Evolutionary conservation across 164 flowering plant species (phyloP).

Genomic region (Piper longum): DNA sequence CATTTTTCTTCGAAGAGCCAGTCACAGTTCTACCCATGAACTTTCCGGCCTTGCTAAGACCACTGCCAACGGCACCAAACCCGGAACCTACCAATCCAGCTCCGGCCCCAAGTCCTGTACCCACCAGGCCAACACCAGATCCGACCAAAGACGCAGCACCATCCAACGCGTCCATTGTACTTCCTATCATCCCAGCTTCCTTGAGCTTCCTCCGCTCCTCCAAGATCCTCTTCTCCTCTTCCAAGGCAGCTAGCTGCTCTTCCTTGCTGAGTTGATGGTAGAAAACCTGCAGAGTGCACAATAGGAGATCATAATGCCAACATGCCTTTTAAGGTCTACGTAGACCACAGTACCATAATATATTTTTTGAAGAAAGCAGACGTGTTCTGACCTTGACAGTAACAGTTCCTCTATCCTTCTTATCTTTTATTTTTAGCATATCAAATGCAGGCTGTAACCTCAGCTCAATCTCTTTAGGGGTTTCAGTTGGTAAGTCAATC

Average conservation of each 20-base stretch:
- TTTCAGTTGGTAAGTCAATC: conserved; percentile 47
- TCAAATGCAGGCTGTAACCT: conserved; percentile 70
- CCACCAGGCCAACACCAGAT: conserved; percentile 49
- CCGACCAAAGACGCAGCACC: conserved; percentile 60
- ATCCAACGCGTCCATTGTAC: conserved; percentile 91
- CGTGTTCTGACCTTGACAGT: conserved; percentile 45
- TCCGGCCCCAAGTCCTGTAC: conserved; percentile 23
- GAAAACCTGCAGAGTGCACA: conserved; percentile 27
- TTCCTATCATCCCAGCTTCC: conserved; percentile 75
- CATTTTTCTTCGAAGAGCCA: conserved; percentile 40
- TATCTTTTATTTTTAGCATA: conserved; percentile 77
- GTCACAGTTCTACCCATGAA: conserved; percentile 84
- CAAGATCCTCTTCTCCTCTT: conserved; percentile 70
- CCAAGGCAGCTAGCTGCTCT: conserved; percentile 71
- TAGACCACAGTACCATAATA: not conserved
- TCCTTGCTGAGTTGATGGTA: conserved; percentile 77
- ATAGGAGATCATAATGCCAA: no score
- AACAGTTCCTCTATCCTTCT: conserved; percentile 83
- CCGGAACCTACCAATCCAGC: conserved; percentile 55
- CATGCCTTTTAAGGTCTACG: no score
- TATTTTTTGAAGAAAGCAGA: not conserved
- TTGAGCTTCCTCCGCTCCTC: conserved; percentile 74
- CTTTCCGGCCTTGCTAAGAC: conserved; percentile 75
- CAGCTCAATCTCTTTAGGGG: conserved; percentile 43
- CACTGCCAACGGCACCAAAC: conserved; percentile 47